phyloP scores from a whole-genome alignment of 164 flowering plant species.

The Hamamelis virginiana region DNA sequence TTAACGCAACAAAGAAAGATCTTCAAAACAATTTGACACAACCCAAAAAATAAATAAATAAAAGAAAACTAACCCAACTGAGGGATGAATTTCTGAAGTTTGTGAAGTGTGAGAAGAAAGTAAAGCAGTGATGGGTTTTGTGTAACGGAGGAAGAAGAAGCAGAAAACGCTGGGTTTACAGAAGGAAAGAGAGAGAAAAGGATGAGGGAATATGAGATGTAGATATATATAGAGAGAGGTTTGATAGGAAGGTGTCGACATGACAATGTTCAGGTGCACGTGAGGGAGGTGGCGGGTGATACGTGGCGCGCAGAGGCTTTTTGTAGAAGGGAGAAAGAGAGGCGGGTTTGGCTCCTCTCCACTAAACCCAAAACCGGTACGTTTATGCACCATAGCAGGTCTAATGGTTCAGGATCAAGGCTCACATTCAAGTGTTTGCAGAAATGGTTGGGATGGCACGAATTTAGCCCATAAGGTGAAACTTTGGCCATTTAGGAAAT shows the following conservation, averaged over 20 bases:
- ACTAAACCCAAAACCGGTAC: neutral
- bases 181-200: neutral
- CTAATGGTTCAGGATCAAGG: no score
- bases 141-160: neutral
- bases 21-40: no score
- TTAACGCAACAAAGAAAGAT: neutral
- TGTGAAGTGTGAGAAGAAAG: no score
- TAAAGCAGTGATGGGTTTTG: neutral
- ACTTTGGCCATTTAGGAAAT: no score
- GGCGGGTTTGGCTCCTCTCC: neutral
- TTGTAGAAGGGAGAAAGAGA: neutral
- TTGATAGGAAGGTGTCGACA: neutral
- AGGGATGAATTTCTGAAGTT: no score
- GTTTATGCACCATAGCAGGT: no score
- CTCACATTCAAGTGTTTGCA: no score
- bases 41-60: no score
- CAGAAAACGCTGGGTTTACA: neutral
- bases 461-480: no score
- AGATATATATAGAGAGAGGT: neutral
- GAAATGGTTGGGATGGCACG: no score
- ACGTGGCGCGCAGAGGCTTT: slow-evolving; percentile 5
- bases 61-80: no score
- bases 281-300: neutral
- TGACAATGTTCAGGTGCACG: neutral
- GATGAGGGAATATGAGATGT: neutral